Evolutionary conservation across 192 early-diverging fungal species (phyloP).

Genomic region (Entomortierella parvispora): DNA sequence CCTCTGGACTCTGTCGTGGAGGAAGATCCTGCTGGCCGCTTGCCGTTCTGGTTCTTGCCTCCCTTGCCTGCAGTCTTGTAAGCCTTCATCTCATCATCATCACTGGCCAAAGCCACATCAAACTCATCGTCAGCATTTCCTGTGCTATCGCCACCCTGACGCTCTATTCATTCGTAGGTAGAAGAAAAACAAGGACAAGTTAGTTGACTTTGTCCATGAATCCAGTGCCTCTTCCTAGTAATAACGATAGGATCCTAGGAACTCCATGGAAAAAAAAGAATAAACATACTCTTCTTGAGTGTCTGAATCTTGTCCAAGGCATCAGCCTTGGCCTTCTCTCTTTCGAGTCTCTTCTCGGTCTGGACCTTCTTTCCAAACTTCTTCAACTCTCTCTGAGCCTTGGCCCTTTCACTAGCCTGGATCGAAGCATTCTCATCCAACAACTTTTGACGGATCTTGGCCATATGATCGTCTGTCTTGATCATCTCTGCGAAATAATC

Average conservation of each 20-base stretch:
- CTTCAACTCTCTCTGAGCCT: constrained; percentile 89
- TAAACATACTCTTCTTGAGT: constrained; percentile 85
- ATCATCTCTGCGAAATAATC: constrained; percentile 99
- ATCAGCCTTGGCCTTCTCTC: constrained; percentile 86
- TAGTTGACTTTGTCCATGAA: neutral
- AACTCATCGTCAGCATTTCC: constrained; percentile 70
- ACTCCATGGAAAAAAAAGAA: constrained; percentile 30
- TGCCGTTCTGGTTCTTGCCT: constrained; percentile 1
- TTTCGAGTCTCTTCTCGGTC: constrained; percentile 88
- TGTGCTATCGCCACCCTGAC: constrained; percentile 60
- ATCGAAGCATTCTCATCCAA: constrained; percentile 85
- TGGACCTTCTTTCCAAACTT: constrained; percentile 99
- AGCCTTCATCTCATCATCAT: constrained; percentile 42
- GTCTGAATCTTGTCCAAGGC: constrained; percentile 92
- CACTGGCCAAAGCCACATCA: constrained; percentile 69
- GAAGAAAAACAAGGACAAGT: neutral
- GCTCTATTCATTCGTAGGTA: constrained; percentile 51
- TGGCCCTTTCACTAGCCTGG: constrained; percentile 84
- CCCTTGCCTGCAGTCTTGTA: constrained; percentile 12
- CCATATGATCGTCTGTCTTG: constrained; percentile 96
- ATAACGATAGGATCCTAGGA: too few species aligned
- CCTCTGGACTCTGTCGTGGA: constrained; percentile 37
- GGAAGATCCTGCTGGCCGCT: constrained; percentile 12
- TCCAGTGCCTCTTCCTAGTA: too few species aligned
- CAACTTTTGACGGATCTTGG: constrained; percentile 84